A percentile compares a stretch with the other conserved stretches of the same genome.
These are phyloP conservation scores for Cladophialophora exuberans DNA, from an alignment of 2,329 filamentous ascomycete species.

Conservation along the genomic window DNA sequence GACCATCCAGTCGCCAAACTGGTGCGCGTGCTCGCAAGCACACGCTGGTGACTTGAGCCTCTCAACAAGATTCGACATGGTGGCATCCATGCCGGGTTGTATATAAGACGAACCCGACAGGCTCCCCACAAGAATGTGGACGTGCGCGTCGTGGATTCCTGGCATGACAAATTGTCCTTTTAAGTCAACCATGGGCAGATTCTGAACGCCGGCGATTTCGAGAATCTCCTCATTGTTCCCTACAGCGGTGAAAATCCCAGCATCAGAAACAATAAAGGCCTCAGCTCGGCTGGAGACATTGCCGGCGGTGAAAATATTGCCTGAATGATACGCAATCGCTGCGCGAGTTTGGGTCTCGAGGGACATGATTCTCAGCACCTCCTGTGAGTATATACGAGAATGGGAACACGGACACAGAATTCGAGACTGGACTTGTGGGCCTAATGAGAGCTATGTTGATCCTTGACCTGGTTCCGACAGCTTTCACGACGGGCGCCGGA, in stretches of 20 bases:
- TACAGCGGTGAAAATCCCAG: constrained; percentile 9
- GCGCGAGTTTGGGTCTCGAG: no score
- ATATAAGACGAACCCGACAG: constrained; percentile 3
- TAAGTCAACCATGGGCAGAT: constrained; percentile 6
- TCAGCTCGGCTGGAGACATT: constrained; percentile 1
- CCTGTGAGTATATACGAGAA: no score
- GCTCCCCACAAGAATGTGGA: constrained; percentile 11
- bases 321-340: constrained; percentile 11
- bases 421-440: neutral
- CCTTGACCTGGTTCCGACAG: no score
- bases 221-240: constrained; percentile 14
- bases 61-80: constrained; percentile 6
- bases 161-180: constrained; percentile 16
- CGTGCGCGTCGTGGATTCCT: constrained; percentile 21
- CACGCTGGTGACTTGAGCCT: constrained; percentile 14
- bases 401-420: neutral
- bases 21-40: constrained; percentile 15
- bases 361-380: no score
- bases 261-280: constrained; percentile 17
- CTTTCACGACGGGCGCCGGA: no score
- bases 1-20: constrained; percentile 33
- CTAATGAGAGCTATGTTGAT: no score
- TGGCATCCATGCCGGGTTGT: constrained; percentile 7
- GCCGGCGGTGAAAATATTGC: constrained; percentile 15
- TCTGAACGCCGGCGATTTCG: constrained; percentile 8